Evolutionary conservation across 805 yeast species (phyloP), one percentile per base, ranked within the genome.

Genomic region (Saturnispora quitensis): DNA sequence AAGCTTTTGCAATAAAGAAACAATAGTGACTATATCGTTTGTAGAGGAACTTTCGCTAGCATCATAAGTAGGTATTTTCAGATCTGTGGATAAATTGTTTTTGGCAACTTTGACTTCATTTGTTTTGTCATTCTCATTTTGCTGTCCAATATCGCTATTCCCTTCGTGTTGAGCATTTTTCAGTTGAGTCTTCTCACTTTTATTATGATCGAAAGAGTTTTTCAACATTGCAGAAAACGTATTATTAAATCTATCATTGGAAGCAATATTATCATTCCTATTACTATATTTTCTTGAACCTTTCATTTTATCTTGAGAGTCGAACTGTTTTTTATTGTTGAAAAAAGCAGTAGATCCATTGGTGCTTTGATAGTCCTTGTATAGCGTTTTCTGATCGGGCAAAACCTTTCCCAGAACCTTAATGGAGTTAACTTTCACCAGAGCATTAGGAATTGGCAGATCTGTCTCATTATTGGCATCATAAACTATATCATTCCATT

Each of bases 401-500:
- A 24, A 9, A 10, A 17, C 13, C 18, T 28, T 33, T 2, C 42
- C 36, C 33, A 42, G 28, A 10, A 46, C 35, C 12, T 15, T 15
- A 8, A 25, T 38, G 3, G 27, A 8, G 10, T 40, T 44, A n/a
- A 17, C 7, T 24, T 20, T 28, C n/a, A n/a, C n/a, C 3, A 24
- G 15, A n/a, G 4, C 40, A 4, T 33, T 28, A 12, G 47, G 13
- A 10, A 17, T 28, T 6, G 46, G 48, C 12, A 40, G 38, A n/a
- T 40, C 52, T 18, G 42, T 28, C 12, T 44, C 33, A 18, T 48
- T 34, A 2, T 44, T 42, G 18, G 54, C 49, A 31, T 48, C 53
- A 18, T 15, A 13, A 22, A 27, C 12, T 8, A 51, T 45, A 45
- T 42, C 47, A 10, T 45, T 15, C 25, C 28, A 50, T 34, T 55